phyloP scores from a whole-genome alignment of 2,329 filamentous ascomycete genomes.

The Nothophaeocryptopus gaeumannii region DNA sequence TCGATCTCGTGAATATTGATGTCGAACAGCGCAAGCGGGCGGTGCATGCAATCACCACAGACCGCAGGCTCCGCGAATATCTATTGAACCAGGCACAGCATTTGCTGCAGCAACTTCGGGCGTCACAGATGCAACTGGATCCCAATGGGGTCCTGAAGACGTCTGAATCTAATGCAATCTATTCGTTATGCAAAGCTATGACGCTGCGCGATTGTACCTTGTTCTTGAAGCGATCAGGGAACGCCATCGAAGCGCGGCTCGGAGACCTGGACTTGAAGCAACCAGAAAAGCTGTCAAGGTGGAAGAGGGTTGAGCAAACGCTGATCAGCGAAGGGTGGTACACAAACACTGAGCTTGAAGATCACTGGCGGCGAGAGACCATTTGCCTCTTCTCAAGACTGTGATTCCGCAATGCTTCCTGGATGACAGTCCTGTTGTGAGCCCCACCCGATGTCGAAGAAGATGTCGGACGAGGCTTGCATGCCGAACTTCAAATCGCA shows the following conservation, averaged over 20 bases:
- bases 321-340: constrained; percentile 44
- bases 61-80: constrained; percentile 26
- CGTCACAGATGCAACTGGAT: constrained; percentile 41
- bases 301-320: constrained; percentile 41
- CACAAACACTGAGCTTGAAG: constrained; percentile 27
- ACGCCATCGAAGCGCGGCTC: constrained; percentile 40
- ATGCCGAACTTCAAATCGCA: no score
- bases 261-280: constrained; percentile 50
- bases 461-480: no score
- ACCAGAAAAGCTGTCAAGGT: constrained; percentile 40
- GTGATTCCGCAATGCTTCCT: not conserved
- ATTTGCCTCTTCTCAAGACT: constrained; percentile 27
- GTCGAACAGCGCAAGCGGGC: constrained; percentile 23
- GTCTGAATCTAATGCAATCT: constrained; percentile 8
- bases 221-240: constrained; percentile 35
- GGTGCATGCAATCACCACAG: constrained; percentile 25
- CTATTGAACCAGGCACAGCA: constrained; percentile 33
- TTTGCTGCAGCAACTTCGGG: constrained; percentile 38
- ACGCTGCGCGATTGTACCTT: constrained; percentile 49
- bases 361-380: constrained; percentile 16
- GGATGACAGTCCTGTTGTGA: no score
- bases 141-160: constrained; percentile 31
- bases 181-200: constrained; percentile 42
- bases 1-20: constrained; percentile 39
- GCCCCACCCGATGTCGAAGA: no score